Percentiles rank a stretch among this genome's conserved stretches.
Conservation (phyloP, 345 rosid genomes). For the Schrenkiella parvula region DNA sequence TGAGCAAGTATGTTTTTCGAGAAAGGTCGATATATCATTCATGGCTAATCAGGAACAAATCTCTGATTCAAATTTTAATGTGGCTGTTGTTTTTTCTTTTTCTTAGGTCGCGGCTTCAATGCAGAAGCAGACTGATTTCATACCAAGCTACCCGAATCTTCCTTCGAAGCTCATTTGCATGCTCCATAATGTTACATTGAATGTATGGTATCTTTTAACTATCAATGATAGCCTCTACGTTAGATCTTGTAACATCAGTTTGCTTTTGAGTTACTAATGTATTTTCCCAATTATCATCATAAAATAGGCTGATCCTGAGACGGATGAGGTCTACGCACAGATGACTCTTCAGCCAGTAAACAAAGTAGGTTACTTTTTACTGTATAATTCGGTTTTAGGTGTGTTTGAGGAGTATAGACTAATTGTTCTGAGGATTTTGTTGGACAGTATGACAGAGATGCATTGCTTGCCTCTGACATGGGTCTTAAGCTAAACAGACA, state of each 20-base stretch:
- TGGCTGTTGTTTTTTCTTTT: neutral
- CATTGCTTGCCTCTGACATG: slow-evolving; percentile 80
- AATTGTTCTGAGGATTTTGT: slow-evolving; percentile 18
- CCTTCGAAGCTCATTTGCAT: slow-evolving; percentile 62
- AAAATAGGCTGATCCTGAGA: slow-evolving; percentile 68
- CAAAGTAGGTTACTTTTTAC: slow-evolving; percentile 25
- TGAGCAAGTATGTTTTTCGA: slow-evolving; percentile 58
- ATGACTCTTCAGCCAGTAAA: slow-evolving; percentile 69
- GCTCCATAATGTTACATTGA: slow-evolving; percentile 72
- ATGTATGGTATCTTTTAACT: slow-evolving; percentile 35
- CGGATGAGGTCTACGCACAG: slow-evolving; percentile 80
- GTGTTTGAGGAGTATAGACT: neutral
- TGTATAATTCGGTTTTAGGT: neutral
- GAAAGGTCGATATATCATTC: neutral
- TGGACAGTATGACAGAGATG: slow-evolving; percentile 87
- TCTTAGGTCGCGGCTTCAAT: slow-evolving; percentile 69
- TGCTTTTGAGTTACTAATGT: slow-evolving; percentile 2
- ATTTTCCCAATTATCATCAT: neutral
- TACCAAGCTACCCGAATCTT: slow-evolving; percentile 62
- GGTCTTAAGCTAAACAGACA: slow-evolving; percentile 66
- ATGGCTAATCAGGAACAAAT: neutral
- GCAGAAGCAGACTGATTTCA: slow-evolving; percentile 46
- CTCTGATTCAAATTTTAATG: neutral
- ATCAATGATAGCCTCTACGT: neutral
- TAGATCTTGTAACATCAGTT: neutral